These are phyloP conservation scores for Tetrapisispora fleetii DNA, from an alignment of 805 yeast genomes.

Conservation along the genomic window DNA sequence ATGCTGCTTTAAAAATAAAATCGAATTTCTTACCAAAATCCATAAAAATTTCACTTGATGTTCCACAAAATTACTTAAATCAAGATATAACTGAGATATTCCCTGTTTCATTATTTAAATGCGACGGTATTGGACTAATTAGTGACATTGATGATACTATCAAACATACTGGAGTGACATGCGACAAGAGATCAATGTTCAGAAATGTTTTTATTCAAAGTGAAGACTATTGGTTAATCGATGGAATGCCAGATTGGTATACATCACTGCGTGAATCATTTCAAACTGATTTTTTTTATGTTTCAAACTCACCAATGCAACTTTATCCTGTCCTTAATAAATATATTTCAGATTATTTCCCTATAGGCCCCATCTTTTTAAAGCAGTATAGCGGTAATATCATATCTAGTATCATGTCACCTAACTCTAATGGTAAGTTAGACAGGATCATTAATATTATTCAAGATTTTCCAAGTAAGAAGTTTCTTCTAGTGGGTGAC, in stretches of 20 bases:
- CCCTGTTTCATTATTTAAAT: conserved; percentile 12
- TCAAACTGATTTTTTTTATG: conserved; percentile 70
- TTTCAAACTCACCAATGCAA: conserved; percentile 94
- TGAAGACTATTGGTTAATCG: conserved; percentile 57
- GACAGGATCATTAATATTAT: conserved; percentile 53
- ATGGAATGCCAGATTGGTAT: conserved; percentile 70
- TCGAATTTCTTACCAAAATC: conserved; percentile 48
- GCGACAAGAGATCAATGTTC: conserved; percentile 76
- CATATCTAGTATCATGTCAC: conserved; percentile 73
- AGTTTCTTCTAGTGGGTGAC: conserved; percentile 83
- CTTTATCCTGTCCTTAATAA: conserved; percentile 42
- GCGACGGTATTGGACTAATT: conserved; percentile 58
- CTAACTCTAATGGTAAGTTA: conserved; percentile 73
- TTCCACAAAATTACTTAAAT: conserved; percentile 9
- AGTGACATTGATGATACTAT: conserved; percentile 94
- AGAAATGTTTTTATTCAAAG: conserved; percentile 65
- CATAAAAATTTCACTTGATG: conserved; percentile 17
- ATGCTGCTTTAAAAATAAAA: conserved; percentile 43
- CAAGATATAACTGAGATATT: conserved; percentile 9
- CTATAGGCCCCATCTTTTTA: conserved; percentile 74
- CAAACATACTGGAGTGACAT: conserved; percentile 80
- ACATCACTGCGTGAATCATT: conserved; percentile 34
- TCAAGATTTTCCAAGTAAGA: conserved; percentile 64
- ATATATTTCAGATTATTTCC: conserved; percentile 38
- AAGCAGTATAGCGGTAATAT: conserved; percentile 80